phyloP scores from a whole-genome alignment of 495 filamentous ascomycete species.

The Aspergillus coremiiformis region DNA sequence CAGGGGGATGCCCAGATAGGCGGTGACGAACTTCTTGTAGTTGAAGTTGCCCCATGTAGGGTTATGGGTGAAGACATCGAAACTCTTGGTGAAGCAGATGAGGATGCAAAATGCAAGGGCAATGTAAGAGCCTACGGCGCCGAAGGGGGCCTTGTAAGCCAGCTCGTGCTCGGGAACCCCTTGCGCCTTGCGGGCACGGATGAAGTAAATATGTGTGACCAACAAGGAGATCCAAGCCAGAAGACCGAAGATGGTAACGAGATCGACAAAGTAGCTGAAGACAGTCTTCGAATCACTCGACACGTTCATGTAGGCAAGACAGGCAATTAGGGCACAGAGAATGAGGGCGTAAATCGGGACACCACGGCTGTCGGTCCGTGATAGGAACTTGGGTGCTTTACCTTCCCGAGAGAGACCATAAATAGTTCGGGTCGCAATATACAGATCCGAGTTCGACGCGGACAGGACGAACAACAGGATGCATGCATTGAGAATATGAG shows the following conservation, averaged over 20 bases:
- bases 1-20: conserved; percentile 73
- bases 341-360: conserved; percentile 66
- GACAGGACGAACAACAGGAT: conserved; percentile 76
- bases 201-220: conserved; percentile 74
- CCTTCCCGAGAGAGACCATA: conserved; percentile 71
- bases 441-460: conserved; percentile 64
- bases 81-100: conserved; percentile 73
- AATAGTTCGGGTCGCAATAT: conserved; percentile 76
- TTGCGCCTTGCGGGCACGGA: conserved; percentile 66
- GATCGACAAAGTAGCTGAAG: conserved; percentile 80
- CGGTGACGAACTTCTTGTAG: conserved; percentile 72
- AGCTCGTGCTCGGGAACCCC: conserved; percentile 55
- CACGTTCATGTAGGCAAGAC: conserved; percentile 75
- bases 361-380: conserved; percentile 62
- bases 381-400: conserved; percentile 66
- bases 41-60: conserved; percentile 49
- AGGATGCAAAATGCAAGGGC: conserved; percentile 63
- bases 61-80: conserved; percentile 55
- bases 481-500: conserved; percentile 54
- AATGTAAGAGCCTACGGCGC: conserved; percentile 55
- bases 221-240: conserved; percentile 82
- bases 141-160: conserved; percentile 67
- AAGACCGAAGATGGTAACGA: conserved; percentile 73
- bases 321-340: conserved; percentile 52
- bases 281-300: conserved; percentile 57